phyloP scores from a whole-genome alignment of 75 land plant genomes.

The Larix kaempferi region DNA sequence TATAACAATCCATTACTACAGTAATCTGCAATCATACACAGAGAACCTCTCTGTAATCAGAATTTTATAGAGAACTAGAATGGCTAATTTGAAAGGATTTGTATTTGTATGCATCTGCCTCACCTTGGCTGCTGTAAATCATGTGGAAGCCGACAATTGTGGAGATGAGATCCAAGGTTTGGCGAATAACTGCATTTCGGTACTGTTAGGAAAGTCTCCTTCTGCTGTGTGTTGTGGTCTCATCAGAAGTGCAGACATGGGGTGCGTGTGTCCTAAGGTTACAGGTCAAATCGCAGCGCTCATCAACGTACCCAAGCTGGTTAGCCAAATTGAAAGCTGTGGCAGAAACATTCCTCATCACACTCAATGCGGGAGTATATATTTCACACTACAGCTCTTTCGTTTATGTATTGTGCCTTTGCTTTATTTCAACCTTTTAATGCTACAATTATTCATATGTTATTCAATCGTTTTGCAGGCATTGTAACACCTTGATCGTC shows the following conservation, averaged over 20 bases:
- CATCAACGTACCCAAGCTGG: not conserved
- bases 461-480: no score
- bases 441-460: no score
- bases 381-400: not conserved
- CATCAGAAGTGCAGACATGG: not conserved
- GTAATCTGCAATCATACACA: no score
- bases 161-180: conserved; percentile 1
- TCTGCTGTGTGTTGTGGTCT: not conserved
- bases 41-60: no score
- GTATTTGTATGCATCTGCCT: no score
- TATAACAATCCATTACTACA: no score
- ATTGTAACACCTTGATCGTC: no score
- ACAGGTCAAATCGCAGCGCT: not conserved
- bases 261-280: not conserved
- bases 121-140: no score
- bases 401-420: no score
- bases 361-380: not conserved
- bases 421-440: no score
- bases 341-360: conserved; percentile 7
- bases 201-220: not conserved
- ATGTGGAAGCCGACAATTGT: not conserved
- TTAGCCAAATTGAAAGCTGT: not conserved
- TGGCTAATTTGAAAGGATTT: no score
- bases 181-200: not conserved
- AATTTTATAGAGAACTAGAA: no score